Evolutionary conservation across 208 protist genomes (phyloP).

Genomic region (Strigomonas galati): DNA sequence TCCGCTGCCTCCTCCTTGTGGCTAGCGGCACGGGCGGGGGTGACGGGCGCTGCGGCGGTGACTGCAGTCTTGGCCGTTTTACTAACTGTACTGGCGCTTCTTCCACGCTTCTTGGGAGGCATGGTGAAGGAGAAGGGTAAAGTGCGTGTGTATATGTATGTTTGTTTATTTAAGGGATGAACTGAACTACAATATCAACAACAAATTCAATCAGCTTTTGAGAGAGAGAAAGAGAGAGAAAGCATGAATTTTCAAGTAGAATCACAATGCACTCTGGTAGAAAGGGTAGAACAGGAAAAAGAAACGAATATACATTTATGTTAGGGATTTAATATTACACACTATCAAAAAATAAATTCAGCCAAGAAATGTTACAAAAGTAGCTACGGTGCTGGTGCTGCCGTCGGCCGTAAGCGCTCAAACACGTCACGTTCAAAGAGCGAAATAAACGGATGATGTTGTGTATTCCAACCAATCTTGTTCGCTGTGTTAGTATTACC

Average conservation of each 20-base stretch:
- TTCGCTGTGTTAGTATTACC: background rate
- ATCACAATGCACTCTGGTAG: background rate
- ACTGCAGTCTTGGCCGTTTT: background rate
- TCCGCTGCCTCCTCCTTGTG: background rate
- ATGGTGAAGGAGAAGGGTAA: background rate
- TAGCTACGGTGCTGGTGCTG: too few relatives aligned
- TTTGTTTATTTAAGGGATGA: background rate
- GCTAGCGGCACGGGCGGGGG: background rate
- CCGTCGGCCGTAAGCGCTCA: slow-evolving; percentile 45
- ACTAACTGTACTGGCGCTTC: background rate
- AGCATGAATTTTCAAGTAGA: slow-evolving; percentile 8
- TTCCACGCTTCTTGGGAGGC: slow-evolving; percentile 1
- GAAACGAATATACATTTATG: background rate
- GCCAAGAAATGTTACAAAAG: too few relatives aligned
- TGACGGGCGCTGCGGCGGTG: background rate
- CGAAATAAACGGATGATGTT: slow-evolving; percentile 66
- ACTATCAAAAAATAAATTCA: too few relatives aligned
- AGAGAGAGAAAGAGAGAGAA: slow-evolving; percentile 20
- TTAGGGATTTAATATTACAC: slow-evolving; percentile 5
- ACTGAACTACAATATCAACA: background rate
- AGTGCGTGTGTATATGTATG: too few relatives aligned
- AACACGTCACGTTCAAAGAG: slow-evolving; percentile 60
- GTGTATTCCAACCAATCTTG: slow-evolving; percentile 64
- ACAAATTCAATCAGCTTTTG: background rate
- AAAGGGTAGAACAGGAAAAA: background rate